These are phyloP conservation scores for Trichophyton equinum DNA, from an alignment of 2,329 filamentous ascomycete genomes.

Conservation along the genomic window DNA sequence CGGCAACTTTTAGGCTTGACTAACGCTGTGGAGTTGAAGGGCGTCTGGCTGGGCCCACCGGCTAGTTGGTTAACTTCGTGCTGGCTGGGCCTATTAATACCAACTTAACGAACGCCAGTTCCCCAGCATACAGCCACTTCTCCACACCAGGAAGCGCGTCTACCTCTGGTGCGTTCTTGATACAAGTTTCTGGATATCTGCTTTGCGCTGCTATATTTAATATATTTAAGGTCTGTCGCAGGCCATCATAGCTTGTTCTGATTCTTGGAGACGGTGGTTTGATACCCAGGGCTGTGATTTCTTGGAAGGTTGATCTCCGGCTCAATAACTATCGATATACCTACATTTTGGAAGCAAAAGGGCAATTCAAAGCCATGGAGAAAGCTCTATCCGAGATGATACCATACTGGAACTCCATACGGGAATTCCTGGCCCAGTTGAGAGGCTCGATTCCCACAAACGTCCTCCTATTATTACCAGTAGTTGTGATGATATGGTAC, in stretches of 20 bases:
- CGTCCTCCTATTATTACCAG: slow-evolving; percentile 7
- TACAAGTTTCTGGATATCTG: not conserved
- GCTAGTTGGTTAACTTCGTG: too few relatives aligned
- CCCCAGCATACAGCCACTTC: not conserved
- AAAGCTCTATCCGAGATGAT: not conserved
- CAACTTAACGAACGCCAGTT: not conserved
- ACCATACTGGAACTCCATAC: slow-evolving; percentile 3
- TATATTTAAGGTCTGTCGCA: not conserved
- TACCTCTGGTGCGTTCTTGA: not conserved
- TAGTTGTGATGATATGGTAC: slow-evolving; percentile 5
- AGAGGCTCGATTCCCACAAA: slow-evolving; percentile 2
- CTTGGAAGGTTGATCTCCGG: not conserved
- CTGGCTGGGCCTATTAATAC: not conserved
- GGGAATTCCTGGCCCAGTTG: not conserved
- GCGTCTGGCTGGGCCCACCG: too few relatives aligned
- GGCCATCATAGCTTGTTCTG: too few relatives aligned
- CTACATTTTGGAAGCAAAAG: not conserved
- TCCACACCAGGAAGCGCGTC: not conserved
- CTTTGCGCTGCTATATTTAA: not conserved
- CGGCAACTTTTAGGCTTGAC: not conserved
- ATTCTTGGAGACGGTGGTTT: not conserved
- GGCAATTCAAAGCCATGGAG: not conserved
- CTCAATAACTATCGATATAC: not conserved
- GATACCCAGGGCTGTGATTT: not conserved
- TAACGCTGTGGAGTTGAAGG: not conserved